Conservation (phyloP, 2,329 filamentous ascomycete species). For the Colletotrichum neosansevieriae region DNA sequence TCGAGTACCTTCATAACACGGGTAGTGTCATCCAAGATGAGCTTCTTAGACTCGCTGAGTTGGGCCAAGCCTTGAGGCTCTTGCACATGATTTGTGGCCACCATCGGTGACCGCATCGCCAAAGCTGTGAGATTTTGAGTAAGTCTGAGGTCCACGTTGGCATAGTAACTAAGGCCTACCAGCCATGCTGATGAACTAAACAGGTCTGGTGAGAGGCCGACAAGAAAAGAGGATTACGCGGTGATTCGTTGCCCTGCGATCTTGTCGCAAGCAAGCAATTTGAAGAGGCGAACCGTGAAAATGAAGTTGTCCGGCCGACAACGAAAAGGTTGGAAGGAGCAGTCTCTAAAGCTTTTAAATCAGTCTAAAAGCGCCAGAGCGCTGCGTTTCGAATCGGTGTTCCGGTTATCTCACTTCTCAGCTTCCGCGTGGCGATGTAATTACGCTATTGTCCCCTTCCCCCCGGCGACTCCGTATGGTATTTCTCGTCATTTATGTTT, state of each 20-base stretch:
- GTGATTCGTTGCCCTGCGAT: neutral
- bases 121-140: neutral
- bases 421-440: no score
- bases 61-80: neutral
- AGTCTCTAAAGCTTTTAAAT: no score
- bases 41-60: neutral
- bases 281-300: no score
- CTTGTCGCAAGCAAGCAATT: no score
- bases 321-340: no score
- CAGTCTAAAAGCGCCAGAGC: no score
- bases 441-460: no score
- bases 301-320: no score
- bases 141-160: neutral
- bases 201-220: neutral
- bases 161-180: neutral
- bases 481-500: no score
- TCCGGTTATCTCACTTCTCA: no score
- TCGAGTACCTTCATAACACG: constrained; percentile 5
- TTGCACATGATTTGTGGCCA: neutral
- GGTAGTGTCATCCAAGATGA: constrained; percentile 1
- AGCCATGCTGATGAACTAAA: neutral
- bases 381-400: no score
- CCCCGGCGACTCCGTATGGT: no score
- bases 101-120: neutral
- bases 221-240: neutral